A percentile compares a stretch with the other conserved stretches of the same genome.
Evolutionary conservation across 176 grass and related monocot genomes (phyloP).

Genomic region (Oryza glaberrima): DNA sequence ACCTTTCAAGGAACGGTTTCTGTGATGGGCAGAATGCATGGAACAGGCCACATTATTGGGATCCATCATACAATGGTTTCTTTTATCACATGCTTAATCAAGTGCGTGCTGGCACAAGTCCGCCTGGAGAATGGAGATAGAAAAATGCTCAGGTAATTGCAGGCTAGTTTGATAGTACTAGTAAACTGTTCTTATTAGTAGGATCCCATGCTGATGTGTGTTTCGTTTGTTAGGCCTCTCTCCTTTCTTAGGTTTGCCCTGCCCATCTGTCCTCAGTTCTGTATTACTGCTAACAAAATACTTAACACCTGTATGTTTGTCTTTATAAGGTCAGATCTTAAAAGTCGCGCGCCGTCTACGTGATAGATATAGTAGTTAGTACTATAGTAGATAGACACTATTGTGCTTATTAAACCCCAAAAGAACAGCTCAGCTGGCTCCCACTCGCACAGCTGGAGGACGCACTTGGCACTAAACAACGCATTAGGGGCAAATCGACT

Average conservation of each 20-base stretch:
- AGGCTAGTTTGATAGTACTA: conserved; percentile 7
- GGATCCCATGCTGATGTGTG: background rate
- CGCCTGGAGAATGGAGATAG: background rate
- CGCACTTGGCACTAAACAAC: conserved; percentile 36
- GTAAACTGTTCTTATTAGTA: conserved; percentile 24
- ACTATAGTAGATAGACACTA: conserved; percentile 17
- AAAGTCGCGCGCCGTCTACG: conserved; percentile 61
- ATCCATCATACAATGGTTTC: conserved; percentile 7
- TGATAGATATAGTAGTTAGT: conserved; percentile 22
- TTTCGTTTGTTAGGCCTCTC: conserved; percentile 1
- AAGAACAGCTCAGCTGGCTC: conserved; percentile 37
- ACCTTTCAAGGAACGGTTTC: conserved; percentile 23
- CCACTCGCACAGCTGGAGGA: conserved; percentile 43
- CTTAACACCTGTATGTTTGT: conserved; percentile 39
- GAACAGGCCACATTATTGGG: conserved; percentile 41
- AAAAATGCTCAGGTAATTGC: conserved; percentile 22
- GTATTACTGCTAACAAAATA: conserved; percentile 1
- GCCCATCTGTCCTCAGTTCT: conserved; percentile 24
- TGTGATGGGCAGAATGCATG: conserved; percentile 29
- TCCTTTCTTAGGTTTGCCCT: conserved; percentile 2
- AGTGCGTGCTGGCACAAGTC: background rate
- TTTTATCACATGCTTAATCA: background rate
- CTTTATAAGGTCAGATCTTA: conserved; percentile 33
- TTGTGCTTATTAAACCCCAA: conserved; percentile 13
- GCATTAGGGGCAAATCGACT: background rate